Conservation (phyloP, 2,329 filamentous ascomycete genomes). For the Neurospora sp. region DNA sequence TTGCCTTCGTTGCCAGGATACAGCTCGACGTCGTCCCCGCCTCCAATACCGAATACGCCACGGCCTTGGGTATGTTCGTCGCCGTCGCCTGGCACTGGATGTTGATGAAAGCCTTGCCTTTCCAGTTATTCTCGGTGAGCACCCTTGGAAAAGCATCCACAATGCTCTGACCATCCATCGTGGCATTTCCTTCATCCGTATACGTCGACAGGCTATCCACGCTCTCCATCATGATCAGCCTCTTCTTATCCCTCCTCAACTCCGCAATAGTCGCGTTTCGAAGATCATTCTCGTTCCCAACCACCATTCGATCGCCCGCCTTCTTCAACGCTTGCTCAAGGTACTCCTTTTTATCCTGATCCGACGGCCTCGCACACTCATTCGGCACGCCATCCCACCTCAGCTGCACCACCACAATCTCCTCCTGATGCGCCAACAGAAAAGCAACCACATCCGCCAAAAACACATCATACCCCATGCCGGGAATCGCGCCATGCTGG, state of each 20-base stretch:
- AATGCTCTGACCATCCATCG: slow-evolving; percentile 28
- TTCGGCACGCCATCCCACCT: slow-evolving; percentile 38
- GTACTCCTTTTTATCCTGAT: slow-evolving; percentile 29
- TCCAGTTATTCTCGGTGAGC: slow-evolving; percentile 23
- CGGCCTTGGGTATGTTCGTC: slow-evolving; percentile 36
- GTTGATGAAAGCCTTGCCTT: slow-evolving; percentile 28
- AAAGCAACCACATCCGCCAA: slow-evolving; percentile 31
- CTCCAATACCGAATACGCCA: slow-evolving; percentile 34
- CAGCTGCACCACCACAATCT: slow-evolving; percentile 39
- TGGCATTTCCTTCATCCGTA: slow-evolving; percentile 31
- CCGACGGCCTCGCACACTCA: slow-evolving; percentile 32
- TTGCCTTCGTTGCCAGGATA: slow-evolving; percentile 37
- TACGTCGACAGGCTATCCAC: slow-evolving; percentile 30
- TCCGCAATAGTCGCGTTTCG: slow-evolving; percentile 22
- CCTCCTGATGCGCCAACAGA: slow-evolving; percentile 28
- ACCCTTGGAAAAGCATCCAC: slow-evolving; percentile 24
- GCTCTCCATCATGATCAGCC: slow-evolving; percentile 27
- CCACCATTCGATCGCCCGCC: slow-evolving; percentile 19
- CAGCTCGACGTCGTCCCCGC: slow-evolving; percentile 33
- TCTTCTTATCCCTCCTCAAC: slow-evolving; percentile 25
- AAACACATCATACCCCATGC: slow-evolving; percentile 36
- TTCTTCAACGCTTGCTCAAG: slow-evolving; percentile 25
- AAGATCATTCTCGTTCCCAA: slow-evolving; percentile 25
- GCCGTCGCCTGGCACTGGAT: slow-evolving; percentile 41
- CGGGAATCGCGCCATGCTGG: slow-evolving; percentile 39